Conservation (phyloP, 306 rosid genomes). For the Abrus precatorius region DNA sequence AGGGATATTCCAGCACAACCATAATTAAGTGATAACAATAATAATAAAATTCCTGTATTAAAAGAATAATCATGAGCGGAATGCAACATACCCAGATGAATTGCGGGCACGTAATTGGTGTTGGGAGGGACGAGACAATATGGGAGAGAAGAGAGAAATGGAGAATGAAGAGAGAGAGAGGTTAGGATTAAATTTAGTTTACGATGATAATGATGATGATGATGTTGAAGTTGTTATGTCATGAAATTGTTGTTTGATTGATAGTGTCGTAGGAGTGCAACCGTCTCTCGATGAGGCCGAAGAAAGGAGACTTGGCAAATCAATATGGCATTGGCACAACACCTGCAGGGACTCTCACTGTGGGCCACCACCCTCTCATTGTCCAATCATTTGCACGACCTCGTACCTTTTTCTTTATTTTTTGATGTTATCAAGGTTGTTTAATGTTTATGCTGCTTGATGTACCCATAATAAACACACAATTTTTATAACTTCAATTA, state of each 20-base stretch:
- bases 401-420: background rate
- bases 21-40: background rate
- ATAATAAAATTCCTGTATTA: background rate
- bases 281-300: conserved; percentile 15
- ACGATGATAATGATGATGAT: background rate
- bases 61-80: background rate
- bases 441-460: no score
- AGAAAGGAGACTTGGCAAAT: background rate
- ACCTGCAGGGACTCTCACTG: background rate
- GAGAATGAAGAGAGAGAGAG: background rate
- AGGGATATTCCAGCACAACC: background rate
- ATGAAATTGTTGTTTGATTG: conserved; percentile 24
- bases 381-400: background rate
- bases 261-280: background rate
- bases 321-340: background rate
- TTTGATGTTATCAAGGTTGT: background rate
- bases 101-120: conserved; percentile 25
- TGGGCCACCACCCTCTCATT: conserved; percentile 1
- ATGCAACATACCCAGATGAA: conserved; percentile 4
- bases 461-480: no score
- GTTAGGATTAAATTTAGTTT: background rate
- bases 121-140: background rate
- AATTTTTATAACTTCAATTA: no score
- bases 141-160: background rate
- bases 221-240: conserved; percentile 33